Base-by-base conservation (phyloP, 495 filamentous ascomycete species). In the Collariella sp. region DNA sequence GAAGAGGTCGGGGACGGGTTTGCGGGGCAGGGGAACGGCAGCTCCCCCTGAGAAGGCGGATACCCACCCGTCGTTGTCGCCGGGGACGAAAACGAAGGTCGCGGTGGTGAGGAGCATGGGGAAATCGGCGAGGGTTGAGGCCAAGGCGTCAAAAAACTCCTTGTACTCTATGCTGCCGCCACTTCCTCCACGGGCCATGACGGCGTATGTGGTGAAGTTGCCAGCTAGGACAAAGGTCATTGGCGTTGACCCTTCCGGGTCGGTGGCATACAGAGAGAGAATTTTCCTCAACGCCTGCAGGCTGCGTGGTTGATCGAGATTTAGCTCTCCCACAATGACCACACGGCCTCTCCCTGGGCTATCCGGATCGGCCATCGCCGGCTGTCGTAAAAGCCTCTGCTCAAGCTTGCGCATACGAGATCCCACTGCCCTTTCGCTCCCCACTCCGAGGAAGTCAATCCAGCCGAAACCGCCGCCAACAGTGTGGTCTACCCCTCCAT, bases 21-120 rank as follows among this genome's bases (percentile, higher is more conserved):
- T 82, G 12, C 86, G 76, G 0, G 93, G 93, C 12, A 96, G 62
- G 7, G 83, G 76, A 1, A 83, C 79, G 1, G 87, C 79, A 39
- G 89, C 84, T n/a, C 93, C 93, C 12, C 81, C 84, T 2, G 84
- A 85, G 68, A 95, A 95, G 3, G 88, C 79, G 0, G 89, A 91
- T 2, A 72, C 70, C 93, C 93, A 98, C 11, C 90, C 89, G 65
- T 98, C 93, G 66, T 95, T 94, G 65, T 96, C 91, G 38, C 91
- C 91, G 2, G 93, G 93, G 0, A 98, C 86, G 60, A 97, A 95
- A 12, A 96, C 70, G 59, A 96, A 94, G 0, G 87, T 91, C 2
- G 87, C 83, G 18, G 77, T 72, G 33, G 84, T 82, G n/a, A 95
- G 76, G 7, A 97, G 73, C 0, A 77, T 75, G n/a, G 87, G 89